Conservation (phyloP, 106 monocot species). For the Dioscorea dumetorum region DNA sequence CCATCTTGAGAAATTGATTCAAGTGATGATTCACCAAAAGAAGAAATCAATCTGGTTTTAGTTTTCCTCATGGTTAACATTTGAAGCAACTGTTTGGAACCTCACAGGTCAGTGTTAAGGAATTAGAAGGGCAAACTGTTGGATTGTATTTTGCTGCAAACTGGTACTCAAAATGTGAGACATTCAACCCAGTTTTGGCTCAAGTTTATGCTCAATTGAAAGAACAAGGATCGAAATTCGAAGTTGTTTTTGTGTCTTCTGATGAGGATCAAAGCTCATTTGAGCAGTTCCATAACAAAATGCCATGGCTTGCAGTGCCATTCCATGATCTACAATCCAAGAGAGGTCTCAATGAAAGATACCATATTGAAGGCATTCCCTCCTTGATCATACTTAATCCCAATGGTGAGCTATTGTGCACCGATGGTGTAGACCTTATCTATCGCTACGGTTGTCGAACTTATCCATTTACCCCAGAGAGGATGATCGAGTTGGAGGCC, state of each 20-base stretch:
- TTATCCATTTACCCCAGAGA: conserved; percentile 33
- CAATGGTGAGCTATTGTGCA: conserved; percentile 12
- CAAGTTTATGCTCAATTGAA: conserved; percentile 29
- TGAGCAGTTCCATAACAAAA: conserved; percentile 34
- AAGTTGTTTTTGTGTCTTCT: conserved; percentile 43
- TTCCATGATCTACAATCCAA: conserved; percentile 27
- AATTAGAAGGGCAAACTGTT: conserved; percentile 31
- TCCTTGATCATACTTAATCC: conserved; percentile 32
- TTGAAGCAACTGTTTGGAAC: neutral
- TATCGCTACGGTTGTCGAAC: conserved; percentile 20
- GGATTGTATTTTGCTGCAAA: conserved; percentile 53
- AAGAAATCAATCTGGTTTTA: neutral
- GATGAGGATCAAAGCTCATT: conserved; percentile 46
- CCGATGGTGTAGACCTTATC: conserved; percentile 33
- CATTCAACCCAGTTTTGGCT: conserved; percentile 37
- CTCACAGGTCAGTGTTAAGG: conserved; percentile 28
- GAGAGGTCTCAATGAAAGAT: conserved; percentile 26
- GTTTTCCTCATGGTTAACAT: neutral
- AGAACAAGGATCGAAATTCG: conserved; percentile 26
- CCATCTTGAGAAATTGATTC: too few relatives aligned
- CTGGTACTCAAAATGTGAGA: conserved; percentile 41
- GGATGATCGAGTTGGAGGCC: conserved; percentile 32
- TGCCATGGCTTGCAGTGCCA: conserved; percentile 56
- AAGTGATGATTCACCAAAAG: neutral
- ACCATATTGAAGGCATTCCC: conserved; percentile 47